Evolutionary conservation across 306 rosid species (phyloP).

Genomic region (Crotalaria pallida): DNA sequence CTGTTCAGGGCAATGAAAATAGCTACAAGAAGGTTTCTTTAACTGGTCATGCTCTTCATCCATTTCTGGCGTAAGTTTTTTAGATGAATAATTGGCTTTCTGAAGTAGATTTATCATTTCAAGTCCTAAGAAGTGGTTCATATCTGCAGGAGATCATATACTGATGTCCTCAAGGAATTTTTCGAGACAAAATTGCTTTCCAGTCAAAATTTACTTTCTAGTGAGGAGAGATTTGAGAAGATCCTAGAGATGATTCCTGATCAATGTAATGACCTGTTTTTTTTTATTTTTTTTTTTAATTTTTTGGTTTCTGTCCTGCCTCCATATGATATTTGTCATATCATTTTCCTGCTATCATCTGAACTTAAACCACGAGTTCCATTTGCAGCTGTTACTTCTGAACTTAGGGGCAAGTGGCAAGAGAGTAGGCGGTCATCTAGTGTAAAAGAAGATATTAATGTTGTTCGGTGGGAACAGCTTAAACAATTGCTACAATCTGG

Average conservation of each 20-base stretch:
- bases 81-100: background rate
- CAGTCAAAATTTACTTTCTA: constrained; percentile 47
- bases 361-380: constrained; percentile 12
- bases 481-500: constrained; percentile 70
- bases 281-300: background rate
- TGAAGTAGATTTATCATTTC: constrained; percentile 3
- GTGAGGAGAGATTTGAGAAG: constrained; percentile 75
- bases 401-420: constrained; percentile 87
- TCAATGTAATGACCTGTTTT: constrained; percentile 48
- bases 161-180: constrained; percentile 47
- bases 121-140: constrained; percentile 2
- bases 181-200: constrained; percentile 50
- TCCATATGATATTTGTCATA: background rate
- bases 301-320: background rate
- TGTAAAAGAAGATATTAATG: constrained; percentile 62
- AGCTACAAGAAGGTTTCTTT: constrained; percentile 59
- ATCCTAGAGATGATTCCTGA: constrained; percentile 81
- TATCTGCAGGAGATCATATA: constrained; percentile 54
- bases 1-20: constrained; percentile 63
- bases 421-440: constrained; percentile 52
- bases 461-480: constrained; percentile 78
- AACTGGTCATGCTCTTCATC: constrained; percentile 44
- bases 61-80: constrained; percentile 54
- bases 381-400: constrained; percentile 76
- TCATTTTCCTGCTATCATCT: constrained; percentile 8